Conservation (phyloP, 371 early-diverging fungal genomes). For the Lichtheimia ramosa region DNA sequence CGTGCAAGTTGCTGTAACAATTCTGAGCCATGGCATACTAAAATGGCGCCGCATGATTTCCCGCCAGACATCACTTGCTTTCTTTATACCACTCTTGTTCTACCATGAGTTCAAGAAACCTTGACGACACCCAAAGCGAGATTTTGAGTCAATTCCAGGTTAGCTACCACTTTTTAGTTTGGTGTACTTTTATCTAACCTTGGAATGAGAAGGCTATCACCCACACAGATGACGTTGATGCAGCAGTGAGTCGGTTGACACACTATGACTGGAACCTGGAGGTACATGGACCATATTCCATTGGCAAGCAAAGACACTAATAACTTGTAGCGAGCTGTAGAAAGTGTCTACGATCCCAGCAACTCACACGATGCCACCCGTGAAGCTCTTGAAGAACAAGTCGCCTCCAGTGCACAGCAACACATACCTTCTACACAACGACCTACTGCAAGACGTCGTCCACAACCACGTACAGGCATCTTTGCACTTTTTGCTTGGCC, state of each 20-base stretch:
- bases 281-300: slow-evolving; percentile 14
- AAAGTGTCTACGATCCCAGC: slow-evolving; percentile 28
- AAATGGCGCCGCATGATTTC: too few species aligned
- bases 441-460: slow-evolving; percentile 7
- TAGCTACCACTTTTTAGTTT: not conserved
- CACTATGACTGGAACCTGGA: slow-evolving; percentile 46
- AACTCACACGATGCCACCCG: slow-evolving; percentile 13
- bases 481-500: slow-evolving; percentile 62
- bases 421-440: not conserved
- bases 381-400: slow-evolving; percentile 29
- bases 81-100: too few species aligned
- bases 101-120: too few species aligned
- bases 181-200: not conserved
- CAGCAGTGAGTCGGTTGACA: slow-evolving; percentile 23
- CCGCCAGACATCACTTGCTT: too few species aligned
- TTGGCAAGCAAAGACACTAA: not conserved
- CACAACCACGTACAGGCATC: slow-evolving; percentile 19
- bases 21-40: too few species aligned
- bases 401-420: slow-evolving; percentile 18
- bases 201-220: slow-evolving; percentile 35
- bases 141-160: slow-evolving; percentile 17
- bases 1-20: not conserved
- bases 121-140: too few species aligned
- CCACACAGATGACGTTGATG: slow-evolving; percentile 30
- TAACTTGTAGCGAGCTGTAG: slow-evolving; percentile 29